Conservation (phyloP, 208 protist species). For the Trypanosoma caninum region DNA sequence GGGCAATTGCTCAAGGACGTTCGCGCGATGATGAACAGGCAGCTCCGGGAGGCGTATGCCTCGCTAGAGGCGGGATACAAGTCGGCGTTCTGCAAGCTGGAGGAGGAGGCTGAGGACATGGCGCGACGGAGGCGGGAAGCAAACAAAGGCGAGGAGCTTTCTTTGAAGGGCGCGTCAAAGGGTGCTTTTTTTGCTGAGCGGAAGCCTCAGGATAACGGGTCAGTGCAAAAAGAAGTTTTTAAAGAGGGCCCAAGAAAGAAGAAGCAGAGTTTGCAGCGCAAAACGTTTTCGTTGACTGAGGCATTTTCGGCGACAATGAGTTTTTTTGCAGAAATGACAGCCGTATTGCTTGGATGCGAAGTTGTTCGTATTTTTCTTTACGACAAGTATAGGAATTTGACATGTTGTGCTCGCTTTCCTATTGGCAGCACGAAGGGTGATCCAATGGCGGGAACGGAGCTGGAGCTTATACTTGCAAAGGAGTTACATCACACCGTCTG, state of each 20-base stretch:
- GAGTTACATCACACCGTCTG: constrained; percentile 80
- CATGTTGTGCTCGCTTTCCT: constrained; percentile 68
- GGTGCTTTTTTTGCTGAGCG: too few species aligned
- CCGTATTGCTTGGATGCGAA: constrained; percentile 73
- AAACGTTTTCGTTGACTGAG: constrained; percentile 26
- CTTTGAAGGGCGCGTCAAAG: too few species aligned
- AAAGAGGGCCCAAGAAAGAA: background rate
- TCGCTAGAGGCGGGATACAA: constrained; percentile 75
- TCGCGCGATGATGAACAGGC: constrained; percentile 48
- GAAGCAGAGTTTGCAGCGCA: constrained; percentile 15
- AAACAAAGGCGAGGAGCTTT: too few species aligned
- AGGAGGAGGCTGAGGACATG: constrained; percentile 28
- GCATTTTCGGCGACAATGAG: constrained; percentile 47
- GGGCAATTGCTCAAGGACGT: constrained; percentile 52
- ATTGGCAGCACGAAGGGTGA: constrained; percentile 41
- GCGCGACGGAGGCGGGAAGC: background rate
- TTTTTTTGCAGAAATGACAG: constrained; percentile 76
- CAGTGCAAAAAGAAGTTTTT: background rate
- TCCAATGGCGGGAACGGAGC: constrained; percentile 63
- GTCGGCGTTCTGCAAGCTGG: constrained; percentile 57
- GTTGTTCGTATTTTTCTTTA: constrained; percentile 87
- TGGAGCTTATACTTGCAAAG: constrained; percentile 77
- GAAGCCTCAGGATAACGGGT: background rate
- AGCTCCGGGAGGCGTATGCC: constrained; percentile 61
- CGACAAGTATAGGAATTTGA: constrained; percentile 66